Percentiles rank a stretch among this genome's conserved stretches.
These are phyloP conservation scores for Plasmodium blacklocki DNA, from an alignment of 169 alveolate species.

Conservation along the genomic window DNA sequence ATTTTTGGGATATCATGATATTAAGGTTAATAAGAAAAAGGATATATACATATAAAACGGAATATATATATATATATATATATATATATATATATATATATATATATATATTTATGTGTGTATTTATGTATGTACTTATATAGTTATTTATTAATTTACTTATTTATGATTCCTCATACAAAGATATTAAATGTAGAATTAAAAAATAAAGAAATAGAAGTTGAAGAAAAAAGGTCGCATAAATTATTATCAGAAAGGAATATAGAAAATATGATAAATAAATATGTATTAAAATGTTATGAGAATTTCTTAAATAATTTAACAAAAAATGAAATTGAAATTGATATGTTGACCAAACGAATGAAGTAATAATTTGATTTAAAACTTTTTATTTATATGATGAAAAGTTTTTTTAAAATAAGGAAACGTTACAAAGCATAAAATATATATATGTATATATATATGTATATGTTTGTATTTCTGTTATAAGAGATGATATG, in stretches of 20 bases:
- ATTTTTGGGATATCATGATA: constrained; percentile 59
- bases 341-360: constrained; percentile 5
- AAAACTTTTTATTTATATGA: neutral
- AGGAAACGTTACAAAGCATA: neutral
- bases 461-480: neutral
- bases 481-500: constrained; percentile 30
- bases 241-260: constrained; percentile 41
- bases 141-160: neutral
- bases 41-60: too few relatives aligned
- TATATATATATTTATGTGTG: too few relatives aligned
- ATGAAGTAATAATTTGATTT: constrained; percentile 10
- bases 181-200: constrained; percentile 50
- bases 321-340: constrained; percentile 30
- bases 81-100: too few relatives aligned
- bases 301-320: constrained; percentile 34
- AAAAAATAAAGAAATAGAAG: constrained; percentile 65
- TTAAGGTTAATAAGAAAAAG: constrained; percentile 29
- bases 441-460: neutral
- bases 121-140: too few relatives aligned
- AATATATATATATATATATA: too few relatives aligned
- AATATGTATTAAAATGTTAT: constrained; percentile 52
- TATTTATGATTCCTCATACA: neutral
- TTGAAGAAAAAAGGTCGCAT: constrained; percentile 48
- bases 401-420: too few relatives aligned
- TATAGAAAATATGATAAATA: constrained; percentile 55